Evolutionary conservation across 1,284 basidiomycete species (phyloP), one percentile per base, ranked within the genome.

Genomic region (Golubevia sp.): DNA sequence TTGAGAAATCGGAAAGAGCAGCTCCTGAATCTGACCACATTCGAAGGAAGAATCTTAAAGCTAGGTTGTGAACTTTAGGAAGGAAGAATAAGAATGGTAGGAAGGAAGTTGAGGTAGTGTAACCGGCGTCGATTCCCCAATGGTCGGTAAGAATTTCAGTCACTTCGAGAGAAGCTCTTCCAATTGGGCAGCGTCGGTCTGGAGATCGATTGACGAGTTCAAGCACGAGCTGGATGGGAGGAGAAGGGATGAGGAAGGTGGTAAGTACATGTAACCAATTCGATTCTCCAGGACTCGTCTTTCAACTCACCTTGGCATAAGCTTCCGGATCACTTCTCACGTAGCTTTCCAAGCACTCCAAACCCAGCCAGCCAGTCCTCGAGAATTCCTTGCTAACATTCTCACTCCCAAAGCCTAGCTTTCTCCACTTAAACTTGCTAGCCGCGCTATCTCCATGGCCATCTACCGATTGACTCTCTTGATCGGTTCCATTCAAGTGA

Each of bases 1-100:
- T 89, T 44, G 88, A 86, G 76, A 97, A 95, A 57, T 79, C 77
- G 23, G 83, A 7, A 13, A 70, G 64, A 8, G 91, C 90, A 0
- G 95, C 93, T 38, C 91, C 91, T 69, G 92, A 93, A 84, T 97
- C 94, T 74, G 88, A 90, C 94, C 94, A 98, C 91, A 98, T 96
- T 34, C 93, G 89, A 26, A 94, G 85, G 86, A 97, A 97, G 86
- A 97, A 97, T 61, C 89, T 89, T 26, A 92, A 89, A 1, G 92
- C 91, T 2, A 96, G 86, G 4, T 88, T 86, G 84, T 98, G 95
- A 8, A 96, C 90, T 49, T 73, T 72, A 71, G 88, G 88, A 79
- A 95, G 93, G 73, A 92, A 92, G 65, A 97, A 87, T 83, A 97
- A 91, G 86, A 94, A 94, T 0, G 93, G 93, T 71, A 93, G 91